Conservation (phyloP, 2,329 filamentous ascomycete genomes). For the Dactylellina haptotyla region DNA sequence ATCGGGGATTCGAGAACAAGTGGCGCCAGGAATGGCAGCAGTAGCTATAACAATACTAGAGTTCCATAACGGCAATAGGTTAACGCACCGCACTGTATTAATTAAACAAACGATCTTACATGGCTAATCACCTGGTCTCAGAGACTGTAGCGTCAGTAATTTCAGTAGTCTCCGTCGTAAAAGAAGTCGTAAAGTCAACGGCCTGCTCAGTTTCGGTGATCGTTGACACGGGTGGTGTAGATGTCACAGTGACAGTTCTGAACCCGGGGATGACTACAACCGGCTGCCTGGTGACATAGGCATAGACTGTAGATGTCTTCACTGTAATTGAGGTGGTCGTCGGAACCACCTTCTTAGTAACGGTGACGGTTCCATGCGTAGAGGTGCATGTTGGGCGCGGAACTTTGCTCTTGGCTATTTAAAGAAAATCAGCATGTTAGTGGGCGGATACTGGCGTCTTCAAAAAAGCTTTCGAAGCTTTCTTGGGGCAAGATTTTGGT, state of each 20-base stretch:
- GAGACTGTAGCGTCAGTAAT: constrained; percentile 3
- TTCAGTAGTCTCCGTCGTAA: constrained; percentile 5
- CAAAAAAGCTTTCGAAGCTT: too few relatives aligned
- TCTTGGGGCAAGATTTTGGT: too few relatives aligned
- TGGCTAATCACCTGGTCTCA: constrained; percentile 16
- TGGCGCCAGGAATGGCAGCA: not conserved
- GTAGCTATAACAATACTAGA: constrained; percentile 11
- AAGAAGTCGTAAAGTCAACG: not conserved
- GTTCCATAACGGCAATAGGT: too few relatives aligned
- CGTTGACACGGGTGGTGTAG: not conserved
- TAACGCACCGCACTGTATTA: too few relatives aligned
- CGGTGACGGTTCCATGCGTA: constrained; percentile 1
- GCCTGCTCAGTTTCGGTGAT: constrained; percentile 18
- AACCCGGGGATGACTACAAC: not conserved
- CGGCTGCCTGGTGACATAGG: not conserved
- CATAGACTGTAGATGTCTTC: constrained; percentile 1
- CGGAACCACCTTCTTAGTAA: constrained; percentile 26
- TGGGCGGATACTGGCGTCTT: too few relatives aligned
- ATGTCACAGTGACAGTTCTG: not conserved
- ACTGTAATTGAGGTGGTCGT: constrained; percentile 4
- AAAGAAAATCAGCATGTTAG: constrained; percentile 4
- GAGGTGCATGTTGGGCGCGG: constrained; percentile 39
- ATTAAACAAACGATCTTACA: too few relatives aligned
- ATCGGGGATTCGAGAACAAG: not conserved
- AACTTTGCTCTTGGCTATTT: constrained; percentile 28